A percentile compares a stretch with the other conserved stretches of the same genome.
These are phyloP conservation scores for Didymella segeticola DNA, from an alignment of 2,329 filamentous ascomycete species.

Conservation along the genomic window DNA sequence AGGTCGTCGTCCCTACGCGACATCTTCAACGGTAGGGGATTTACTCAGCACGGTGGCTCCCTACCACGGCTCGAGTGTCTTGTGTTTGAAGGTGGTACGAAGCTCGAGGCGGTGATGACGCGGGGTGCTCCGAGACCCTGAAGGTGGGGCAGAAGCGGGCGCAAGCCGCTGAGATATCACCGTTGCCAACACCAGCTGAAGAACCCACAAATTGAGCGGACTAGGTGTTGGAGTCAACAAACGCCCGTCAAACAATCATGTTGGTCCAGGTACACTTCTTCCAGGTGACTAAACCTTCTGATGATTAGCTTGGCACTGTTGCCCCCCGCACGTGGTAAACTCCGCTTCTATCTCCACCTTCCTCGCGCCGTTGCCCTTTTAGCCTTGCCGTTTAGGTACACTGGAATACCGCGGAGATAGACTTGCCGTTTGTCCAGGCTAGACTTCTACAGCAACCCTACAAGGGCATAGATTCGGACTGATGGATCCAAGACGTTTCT, in stretches of 20 bases:
- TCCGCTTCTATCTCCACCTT: constrained; percentile 4
- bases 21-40: constrained; percentile 25
- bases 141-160: constrained; percentile 14
- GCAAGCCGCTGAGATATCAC: constrained; percentile 17
- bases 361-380: background rate
- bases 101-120: constrained; percentile 15
- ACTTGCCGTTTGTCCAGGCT: background rate
- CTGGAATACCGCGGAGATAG: constrained; percentile 3
- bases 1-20: constrained; percentile 56
- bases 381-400: background rate
- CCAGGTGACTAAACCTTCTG: background rate
- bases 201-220: constrained; percentile 2
- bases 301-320: background rate
- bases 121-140: constrained; percentile 5
- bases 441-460: background rate
- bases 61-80: background rate
- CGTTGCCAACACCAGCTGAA: constrained; percentile 1
- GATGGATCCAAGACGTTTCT: constrained; percentile 8
- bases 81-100: background rate
- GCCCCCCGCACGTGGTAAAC: constrained; percentile 7
- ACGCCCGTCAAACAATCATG: background rate
- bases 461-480: constrained; percentile 8
- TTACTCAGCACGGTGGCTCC: background rate
- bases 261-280: background rate
- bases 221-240: background rate